Base-by-base conservation (phyloP, 1,139 yeast genomes). In the Geotrichum candidum region DNA sequence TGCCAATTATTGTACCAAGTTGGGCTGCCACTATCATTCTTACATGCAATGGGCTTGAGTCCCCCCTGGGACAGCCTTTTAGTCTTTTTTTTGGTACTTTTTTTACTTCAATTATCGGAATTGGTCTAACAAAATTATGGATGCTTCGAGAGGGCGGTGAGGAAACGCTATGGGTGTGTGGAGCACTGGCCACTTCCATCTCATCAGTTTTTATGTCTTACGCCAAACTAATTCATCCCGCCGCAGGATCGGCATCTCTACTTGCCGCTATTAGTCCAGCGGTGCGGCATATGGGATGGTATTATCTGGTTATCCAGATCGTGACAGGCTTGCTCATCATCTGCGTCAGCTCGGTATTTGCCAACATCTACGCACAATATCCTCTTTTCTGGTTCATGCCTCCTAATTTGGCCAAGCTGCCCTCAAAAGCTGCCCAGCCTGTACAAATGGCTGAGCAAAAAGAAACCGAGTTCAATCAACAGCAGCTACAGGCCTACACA, bases 231-330 rank as follows among this genome's bases (percentile, higher is more conserved):
- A 81, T 85, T 0, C 91, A 86, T 72, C 91, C 91, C 0, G 91
- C 91, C 0, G 87, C 88, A 0, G 91, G 91, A 0, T 90, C 90
- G 1, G 81, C 87, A 11, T 90, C 91, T 0, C 71, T 86, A 33
- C 72, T 86, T 10, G 88, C 90, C 0, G 75, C 82, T 7, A 69
- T 82, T 0, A 86, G 83, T 63, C 80, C 72, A 0, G 69, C 71
- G 3, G 75, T 85, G 5, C 71, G 83, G 9, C 66, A 61, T 1
- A 78, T 86, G 81, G 82, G 90, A 56, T 86, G 91, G 91, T 84
- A 86, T 84, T 85, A 81, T 68, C 67, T 86, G 38, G 87, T 88
- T 0, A 80, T 77, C 1, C 88, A 85, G 61, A 64, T 86, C 4
- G 75, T 86, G 0, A 78, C 83, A 6, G 77, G 82, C 0, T 73